These are phyloP conservation scores for Helichrysum umbraculigerum DNA, from an alignment of 129 eudicot species.

Conservation along the genomic window DNA sequence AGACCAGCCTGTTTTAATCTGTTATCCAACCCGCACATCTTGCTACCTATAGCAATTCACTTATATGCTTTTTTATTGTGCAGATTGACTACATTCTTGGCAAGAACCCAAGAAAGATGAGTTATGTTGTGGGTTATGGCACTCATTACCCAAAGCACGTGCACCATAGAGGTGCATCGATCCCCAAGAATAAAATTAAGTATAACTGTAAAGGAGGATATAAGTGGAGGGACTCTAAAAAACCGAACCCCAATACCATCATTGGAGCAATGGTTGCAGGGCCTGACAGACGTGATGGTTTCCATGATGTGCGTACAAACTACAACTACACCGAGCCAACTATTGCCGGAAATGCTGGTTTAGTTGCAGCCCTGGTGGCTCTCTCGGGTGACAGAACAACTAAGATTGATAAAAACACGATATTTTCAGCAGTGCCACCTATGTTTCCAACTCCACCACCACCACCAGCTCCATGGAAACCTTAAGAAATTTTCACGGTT, in stretches of 20 bases:
- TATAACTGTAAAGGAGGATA: slow-evolving; percentile 83
- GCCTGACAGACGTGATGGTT: slow-evolving; percentile 72
- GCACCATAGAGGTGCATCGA: slow-evolving; percentile 94
- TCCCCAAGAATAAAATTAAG: slow-evolving; percentile 69
- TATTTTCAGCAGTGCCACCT: slow-evolving; percentile 37
- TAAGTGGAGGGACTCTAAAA: slow-evolving; percentile 67
- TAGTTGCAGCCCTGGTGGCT: slow-evolving; percentile 82
- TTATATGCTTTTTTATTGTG: slow-evolving; percentile 14
- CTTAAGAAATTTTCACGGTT: background rate
- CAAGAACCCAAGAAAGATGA: slow-evolving; percentile 88
- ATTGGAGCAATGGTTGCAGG: slow-evolving; percentile 92
- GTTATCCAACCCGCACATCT: background rate
- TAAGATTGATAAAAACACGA: slow-evolving; percentile 71
- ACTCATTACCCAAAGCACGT: slow-evolving; percentile 73
- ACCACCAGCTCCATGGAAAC: slow-evolving; percentile 23
- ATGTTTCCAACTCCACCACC: slow-evolving; percentile 21
- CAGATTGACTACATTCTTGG: slow-evolving; percentile 91
- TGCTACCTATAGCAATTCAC: background rate
- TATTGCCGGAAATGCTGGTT: slow-evolving; percentile 82
- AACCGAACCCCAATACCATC: slow-evolving; percentile 65
- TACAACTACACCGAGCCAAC: slow-evolving; percentile 89
- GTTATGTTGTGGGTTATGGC: slow-evolving; percentile 85
- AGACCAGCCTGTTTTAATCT: background rate
- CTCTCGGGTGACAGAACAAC: slow-evolving; percentile 56
- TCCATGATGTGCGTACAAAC: slow-evolving; percentile 76